These are phyloP conservation scores for Trichoderma pleuroti DNA, from an alignment of 2,329 filamentous ascomycete species.

Conservation along the genomic window DNA sequence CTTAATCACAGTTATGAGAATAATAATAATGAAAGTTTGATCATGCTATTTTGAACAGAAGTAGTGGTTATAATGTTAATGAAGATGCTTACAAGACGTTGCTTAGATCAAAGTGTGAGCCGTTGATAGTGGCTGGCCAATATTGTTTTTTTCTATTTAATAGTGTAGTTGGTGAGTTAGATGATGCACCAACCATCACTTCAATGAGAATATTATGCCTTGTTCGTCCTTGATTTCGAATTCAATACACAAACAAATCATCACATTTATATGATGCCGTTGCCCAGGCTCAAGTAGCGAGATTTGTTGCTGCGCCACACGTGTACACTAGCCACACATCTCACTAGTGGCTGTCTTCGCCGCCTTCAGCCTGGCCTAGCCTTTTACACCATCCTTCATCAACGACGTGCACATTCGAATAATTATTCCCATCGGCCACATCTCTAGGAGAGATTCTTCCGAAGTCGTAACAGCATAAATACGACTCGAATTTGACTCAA, in stretches of 20 bases:
- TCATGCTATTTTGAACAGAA: not conserved
- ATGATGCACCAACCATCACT: too few relatives aligned
- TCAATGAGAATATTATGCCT: too few relatives aligned
- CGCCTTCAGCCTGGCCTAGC: not conserved
- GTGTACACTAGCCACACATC: not conserved
- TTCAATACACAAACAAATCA: too few relatives aligned
- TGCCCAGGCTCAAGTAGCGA: not conserved
- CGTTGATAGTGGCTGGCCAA: too few relatives aligned
- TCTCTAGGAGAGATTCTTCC: not conserved
- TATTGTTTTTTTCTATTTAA: too few relatives aligned
- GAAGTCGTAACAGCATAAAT: not conserved
- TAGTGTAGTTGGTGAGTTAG: too few relatives aligned
- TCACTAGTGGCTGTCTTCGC: constrained; percentile 3
- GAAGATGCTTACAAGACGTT: not conserved
- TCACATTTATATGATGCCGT: too few relatives aligned
- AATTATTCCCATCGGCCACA: not conserved
- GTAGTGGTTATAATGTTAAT: not conserved
- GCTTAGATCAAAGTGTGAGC: too few relatives aligned
- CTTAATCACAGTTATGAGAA: not conserved
- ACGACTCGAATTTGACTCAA: not conserved
- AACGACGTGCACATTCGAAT: not conserved
- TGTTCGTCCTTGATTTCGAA: too few relatives aligned
- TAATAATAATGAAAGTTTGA: not conserved
- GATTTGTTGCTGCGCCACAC: not conserved
- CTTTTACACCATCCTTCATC: not conserved